Percentiles rank a stretch among this genome's conserved stretches.
Evolutionary conservation across 352 stramenopile species (phyloP).

Genomic region (Phytophthora lateralis): DNA sequence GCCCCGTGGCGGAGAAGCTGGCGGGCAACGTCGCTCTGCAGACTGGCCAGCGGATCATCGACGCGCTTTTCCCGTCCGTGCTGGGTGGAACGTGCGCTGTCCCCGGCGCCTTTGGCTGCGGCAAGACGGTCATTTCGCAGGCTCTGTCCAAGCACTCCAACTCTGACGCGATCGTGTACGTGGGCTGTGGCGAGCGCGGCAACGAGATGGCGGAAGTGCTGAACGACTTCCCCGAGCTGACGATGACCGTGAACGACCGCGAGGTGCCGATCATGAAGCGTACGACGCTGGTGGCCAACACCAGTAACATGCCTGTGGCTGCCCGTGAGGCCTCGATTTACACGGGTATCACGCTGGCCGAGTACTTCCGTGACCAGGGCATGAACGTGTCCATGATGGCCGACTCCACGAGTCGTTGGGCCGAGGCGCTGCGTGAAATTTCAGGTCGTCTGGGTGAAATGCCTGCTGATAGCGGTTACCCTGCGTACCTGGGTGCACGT

Average conservation of each 20-base stretch:
- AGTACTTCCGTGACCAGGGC: slow-evolving; percentile 98
- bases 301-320: slow-evolving; percentile 99
- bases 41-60: slow-evolving; percentile 99
- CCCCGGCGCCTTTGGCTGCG: slow-evolving; percentile 98
- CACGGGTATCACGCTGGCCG: slow-evolving; percentile 98
- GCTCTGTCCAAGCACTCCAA: slow-evolving; percentile 99
- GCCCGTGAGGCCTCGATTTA: slow-evolving; percentile 99
- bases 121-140: slow-evolving; percentile 99
- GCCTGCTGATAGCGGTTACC: slow-evolving; percentile 97
- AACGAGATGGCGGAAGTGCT: slow-evolving; percentile 99
- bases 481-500: slow-evolving; percentile 98
- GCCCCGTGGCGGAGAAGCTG: slow-evolving; percentile 98
- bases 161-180: slow-evolving; percentile 99
- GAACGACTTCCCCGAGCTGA: slow-evolving; percentile 99
- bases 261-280: slow-evolving; percentile 99
- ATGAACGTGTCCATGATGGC: slow-evolving; percentile 99
- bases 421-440: slow-evolving; percentile 99
- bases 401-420: slow-evolving; percentile 99
- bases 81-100: slow-evolving; percentile 99
- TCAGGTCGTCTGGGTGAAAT: slow-evolving; percentile 99
- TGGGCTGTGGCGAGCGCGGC: slow-evolving; percentile 98
- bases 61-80: slow-evolving; percentile 99
- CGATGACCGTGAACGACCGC: slow-evolving; percentile 98
- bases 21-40: slow-evolving; percentile 97
- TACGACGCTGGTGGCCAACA: slow-evolving; percentile 99